Evolutionary conservation across 805 yeast species (phyloP).

Genomic region (Kazachstania bromeliacearum): DNA sequence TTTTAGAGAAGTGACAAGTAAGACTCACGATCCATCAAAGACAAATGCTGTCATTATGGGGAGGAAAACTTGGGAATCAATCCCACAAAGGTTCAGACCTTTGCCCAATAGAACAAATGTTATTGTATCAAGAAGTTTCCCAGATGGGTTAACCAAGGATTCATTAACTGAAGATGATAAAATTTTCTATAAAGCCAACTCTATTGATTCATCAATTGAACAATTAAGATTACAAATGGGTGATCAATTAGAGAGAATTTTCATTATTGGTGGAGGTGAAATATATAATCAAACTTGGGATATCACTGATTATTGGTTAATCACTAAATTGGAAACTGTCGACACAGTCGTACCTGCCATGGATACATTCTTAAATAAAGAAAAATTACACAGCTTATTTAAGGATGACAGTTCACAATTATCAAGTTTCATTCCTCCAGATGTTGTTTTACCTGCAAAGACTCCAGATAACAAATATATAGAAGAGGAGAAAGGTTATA

Average conservation of each 20-base stretch:
- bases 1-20: constrained; percentile 64
- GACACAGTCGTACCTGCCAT: constrained; percentile 35
- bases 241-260: constrained; percentile 44
- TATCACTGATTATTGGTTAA: constrained; percentile 44
- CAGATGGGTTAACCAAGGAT: constrained; percentile 5
- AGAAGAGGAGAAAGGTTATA: constrained; percentile 39
- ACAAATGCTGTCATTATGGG: constrained; percentile 90
- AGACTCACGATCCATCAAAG: constrained; percentile 27
- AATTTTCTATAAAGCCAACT: constrained; percentile 27
- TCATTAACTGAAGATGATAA: constrained; percentile 4
- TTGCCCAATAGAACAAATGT: constrained; percentile 66
- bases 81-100: constrained; percentile 78
- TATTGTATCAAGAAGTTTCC: constrained; percentile 49
- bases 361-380: constrained; percentile 59
- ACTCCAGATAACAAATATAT: constrained; percentile 34
- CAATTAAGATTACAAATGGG: constrained; percentile 15
- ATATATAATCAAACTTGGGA: constrained; percentile 51
- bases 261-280: constrained; percentile 89
- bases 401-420: constrained; percentile 30
- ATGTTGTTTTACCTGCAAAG: constrained; percentile 29
- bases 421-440: constrained; percentile 26
- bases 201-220: constrained; percentile 37
- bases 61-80: constrained; percentile 90
- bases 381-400: constrained; percentile 9
- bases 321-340: constrained; percentile 51